These are phyloP conservation scores for Neurospora sp. DNA, from an alignment of 2,329 filamentous ascomycete genomes.

Conservation along the genomic window DNA sequence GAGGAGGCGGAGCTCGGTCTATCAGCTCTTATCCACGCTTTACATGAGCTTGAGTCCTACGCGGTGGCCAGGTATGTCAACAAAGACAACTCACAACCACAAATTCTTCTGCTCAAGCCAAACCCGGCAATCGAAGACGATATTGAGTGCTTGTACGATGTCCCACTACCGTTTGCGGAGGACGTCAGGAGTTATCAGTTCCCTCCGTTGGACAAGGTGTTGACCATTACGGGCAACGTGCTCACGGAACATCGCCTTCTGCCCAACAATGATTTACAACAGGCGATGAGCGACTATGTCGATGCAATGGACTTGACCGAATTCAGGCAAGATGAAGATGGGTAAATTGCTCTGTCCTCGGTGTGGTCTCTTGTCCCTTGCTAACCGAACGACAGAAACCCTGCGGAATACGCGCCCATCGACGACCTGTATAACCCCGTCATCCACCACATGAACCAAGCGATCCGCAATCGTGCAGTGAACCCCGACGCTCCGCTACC, in stretches of 20 bases:
- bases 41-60: slow-evolving; percentile 76
- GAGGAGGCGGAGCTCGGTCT: slow-evolving; percentile 75
- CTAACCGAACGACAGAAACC: slow-evolving; percentile 23
- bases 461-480: slow-evolving; percentile 72
- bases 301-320: slow-evolving; percentile 81
- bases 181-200: slow-evolving; percentile 88
- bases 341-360: slow-evolving; percentile 31
- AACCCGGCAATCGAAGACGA: slow-evolving; percentile 56
- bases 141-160: slow-evolving; percentile 78
- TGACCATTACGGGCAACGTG: slow-evolving; percentile 75
- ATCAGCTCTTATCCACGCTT: slow-evolving; percentile 79
- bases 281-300: slow-evolving; percentile 85
- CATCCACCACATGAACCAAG: slow-evolving; percentile 82
- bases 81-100: slow-evolving; percentile 73
- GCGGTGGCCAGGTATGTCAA: slow-evolving; percentile 76
- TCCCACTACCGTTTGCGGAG: slow-evolving; percentile 86
- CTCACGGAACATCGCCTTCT: slow-evolving; percentile 77
- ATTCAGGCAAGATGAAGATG: slow-evolving; percentile 64
- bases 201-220: slow-evolving; percentile 74
- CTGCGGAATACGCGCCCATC: slow-evolving; percentile 60
- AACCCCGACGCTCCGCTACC: slow-evolving; percentile 56
- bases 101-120: slow-evolving; percentile 69
- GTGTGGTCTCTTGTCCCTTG: neutral
- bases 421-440: slow-evolving; percentile 78
- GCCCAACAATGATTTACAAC: slow-evolving; percentile 60